phyloP scores from a whole-genome alignment of 1,284 basidiomycete species.

The Trichosporon coremiiforme region DNA sequence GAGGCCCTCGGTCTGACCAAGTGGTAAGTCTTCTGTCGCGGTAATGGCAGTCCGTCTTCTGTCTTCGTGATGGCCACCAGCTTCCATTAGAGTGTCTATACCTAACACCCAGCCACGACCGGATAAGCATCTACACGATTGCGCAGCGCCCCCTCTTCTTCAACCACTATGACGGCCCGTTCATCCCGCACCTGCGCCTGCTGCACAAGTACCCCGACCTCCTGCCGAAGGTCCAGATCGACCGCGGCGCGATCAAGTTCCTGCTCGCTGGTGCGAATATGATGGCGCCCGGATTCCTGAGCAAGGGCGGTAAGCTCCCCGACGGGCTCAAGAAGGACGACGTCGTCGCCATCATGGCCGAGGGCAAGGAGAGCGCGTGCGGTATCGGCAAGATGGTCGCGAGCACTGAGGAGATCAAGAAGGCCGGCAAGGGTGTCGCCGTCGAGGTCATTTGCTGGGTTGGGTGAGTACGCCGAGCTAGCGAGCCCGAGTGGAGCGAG shows the following conservation, averaged over 20 bases:
- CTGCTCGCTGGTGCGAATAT: slow-evolving; percentile 86
- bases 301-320: slow-evolving; percentile 84
- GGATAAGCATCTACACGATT: slow-evolving; percentile 88
- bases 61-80: no score
- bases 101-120: slow-evolving; percentile 72
- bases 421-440: slow-evolving; percentile 84
- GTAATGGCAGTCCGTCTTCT: no score
- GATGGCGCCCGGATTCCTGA: slow-evolving; percentile 97
- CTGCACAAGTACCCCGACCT: slow-evolving; percentile 92
- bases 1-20: slow-evolving; percentile 89
- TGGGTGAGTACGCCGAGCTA: slow-evolving; percentile 50
- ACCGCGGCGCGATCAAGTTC: slow-evolving; percentile 97
- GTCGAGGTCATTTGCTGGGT: slow-evolving; percentile 73
- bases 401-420: slow-evolving; percentile 83
- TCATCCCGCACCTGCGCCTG: slow-evolving; percentile 82
- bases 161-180: slow-evolving; percentile 94
- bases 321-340: slow-evolving; percentile 71
- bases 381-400: slow-evolving; percentile 85
- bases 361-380: slow-evolving; percentile 93
- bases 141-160: slow-evolving; percentile 88
- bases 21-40: slow-evolving; percentile 88
- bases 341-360: slow-evolving; percentile 84
- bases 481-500: not conserved
- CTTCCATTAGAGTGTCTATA: no score
- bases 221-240: slow-evolving; percentile 84